A percentile compares a stretch with the other conserved stretches of the same genome.
These are phyloP conservation scores for Albophoma yamanashiensis DNA, from an alignment of 2,329 filamentous ascomycete species.

Conservation along the genomic window DNA sequence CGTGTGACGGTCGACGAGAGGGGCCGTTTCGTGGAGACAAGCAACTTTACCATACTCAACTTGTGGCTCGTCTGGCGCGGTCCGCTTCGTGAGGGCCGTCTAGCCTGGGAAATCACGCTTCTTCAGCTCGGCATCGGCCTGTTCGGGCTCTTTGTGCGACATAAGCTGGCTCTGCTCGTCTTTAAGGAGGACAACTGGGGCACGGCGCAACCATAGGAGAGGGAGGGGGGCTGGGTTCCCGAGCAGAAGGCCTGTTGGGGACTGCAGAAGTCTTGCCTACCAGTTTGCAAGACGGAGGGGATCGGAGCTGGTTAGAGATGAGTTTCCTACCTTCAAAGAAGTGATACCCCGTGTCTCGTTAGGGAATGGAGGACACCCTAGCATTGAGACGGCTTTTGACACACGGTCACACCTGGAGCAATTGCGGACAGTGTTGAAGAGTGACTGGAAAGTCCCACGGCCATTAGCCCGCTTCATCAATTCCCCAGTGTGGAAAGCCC, in stretches of 20 bases:
- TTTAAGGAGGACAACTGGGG: conserved; percentile 82
- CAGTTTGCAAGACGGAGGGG: not conserved
- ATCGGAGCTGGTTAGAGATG: not conserved
- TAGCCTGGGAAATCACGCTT: conserved; percentile 69
- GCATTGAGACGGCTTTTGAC: not conserved
- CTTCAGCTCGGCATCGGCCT: conserved; percentile 70
- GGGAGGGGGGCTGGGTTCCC: not conserved
- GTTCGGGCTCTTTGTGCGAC: conserved; percentile 75
- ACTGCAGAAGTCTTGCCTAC: not conserved
- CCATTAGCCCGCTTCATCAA: not conserved
- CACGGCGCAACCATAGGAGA: conserved; percentile 14
- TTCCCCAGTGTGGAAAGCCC: not conserved
- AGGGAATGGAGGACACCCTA: not conserved
- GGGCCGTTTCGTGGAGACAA: conserved; percentile 66
- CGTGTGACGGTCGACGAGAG: conserved; percentile 55
- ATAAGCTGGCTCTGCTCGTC: conserved; percentile 74
- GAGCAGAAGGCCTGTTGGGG: too few relatives aligned
- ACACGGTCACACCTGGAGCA: not conserved
- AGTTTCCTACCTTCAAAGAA: not conserved
- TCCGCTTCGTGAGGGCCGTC: conserved; percentile 73
- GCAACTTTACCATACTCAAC: conserved; percentile 89
- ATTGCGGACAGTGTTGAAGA: not conserved
- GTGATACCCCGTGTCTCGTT: not conserved
- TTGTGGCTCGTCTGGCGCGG: conserved; percentile 95
- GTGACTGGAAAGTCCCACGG: not conserved